phyloP scores from a whole-genome alignment of 176 grass and related monocot genomes.

The Elaeis guineensis region DNA sequence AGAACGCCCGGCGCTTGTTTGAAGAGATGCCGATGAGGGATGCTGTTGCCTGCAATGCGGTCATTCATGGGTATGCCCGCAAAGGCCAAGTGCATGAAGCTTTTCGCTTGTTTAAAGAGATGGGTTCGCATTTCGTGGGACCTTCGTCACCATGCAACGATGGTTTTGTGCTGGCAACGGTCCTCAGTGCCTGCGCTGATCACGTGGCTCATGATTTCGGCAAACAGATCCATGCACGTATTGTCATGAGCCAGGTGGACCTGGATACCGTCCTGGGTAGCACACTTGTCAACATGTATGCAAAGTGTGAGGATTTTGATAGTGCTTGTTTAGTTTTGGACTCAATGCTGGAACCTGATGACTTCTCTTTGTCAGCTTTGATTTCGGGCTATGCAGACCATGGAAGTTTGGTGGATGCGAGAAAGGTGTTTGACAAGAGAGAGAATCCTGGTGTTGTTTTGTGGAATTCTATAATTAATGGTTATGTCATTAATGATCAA shows the following conservation, averaged over 20 bases:
- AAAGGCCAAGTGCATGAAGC: conserved; percentile 23
- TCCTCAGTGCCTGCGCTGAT: conserved; percentile 51
- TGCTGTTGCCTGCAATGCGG: conserved; percentile 33
- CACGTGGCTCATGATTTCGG: conserved; percentile 29
- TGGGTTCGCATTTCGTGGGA: not conserved
- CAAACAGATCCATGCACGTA: conserved; percentile 36
- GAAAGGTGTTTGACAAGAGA: conserved; percentile 27
- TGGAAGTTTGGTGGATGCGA: conserved; percentile 31
- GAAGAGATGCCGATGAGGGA: conserved; percentile 49
- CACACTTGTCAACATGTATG: conserved; percentile 59
- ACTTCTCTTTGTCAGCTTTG: conserved; percentile 50
- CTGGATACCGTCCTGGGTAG: conserved; percentile 44
- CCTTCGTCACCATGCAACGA: conserved; percentile 22
- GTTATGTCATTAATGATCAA: conserved; percentile 20
- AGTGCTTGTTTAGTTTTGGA: conserved; percentile 30
- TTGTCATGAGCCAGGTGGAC: conserved; percentile 30
- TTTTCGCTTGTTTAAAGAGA: conserved; percentile 37
- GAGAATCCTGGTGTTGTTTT: conserved; percentile 29
- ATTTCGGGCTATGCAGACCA: conserved; percentile 35
- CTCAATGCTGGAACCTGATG: conserved; percentile 29
- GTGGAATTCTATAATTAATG: conserved; percentile 67
- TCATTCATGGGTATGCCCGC: conserved; percentile 39
- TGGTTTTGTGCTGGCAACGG: conserved; percentile 48
- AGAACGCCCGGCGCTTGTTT: conserved; percentile 21
- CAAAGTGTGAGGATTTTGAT: conserved; percentile 45